Evolutionary conservation across 2,329 filamentous ascomycete genomes (phyloP).

Genomic region (Ascochyta koolunga): DNA sequence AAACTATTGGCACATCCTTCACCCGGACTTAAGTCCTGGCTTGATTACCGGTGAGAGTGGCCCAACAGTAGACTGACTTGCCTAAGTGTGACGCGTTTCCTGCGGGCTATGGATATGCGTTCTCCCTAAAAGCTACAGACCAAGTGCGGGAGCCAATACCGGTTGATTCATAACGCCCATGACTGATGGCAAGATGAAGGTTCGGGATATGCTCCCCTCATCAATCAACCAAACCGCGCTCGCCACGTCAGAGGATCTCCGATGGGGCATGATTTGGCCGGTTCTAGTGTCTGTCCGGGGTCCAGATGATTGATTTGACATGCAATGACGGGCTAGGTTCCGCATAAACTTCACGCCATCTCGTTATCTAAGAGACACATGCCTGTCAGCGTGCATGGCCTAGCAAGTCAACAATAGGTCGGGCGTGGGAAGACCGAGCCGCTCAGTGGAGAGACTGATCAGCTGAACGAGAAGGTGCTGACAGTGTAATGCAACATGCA

Average conservation of each 20-base stretch:
- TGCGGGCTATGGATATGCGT: constrained; percentile 38
- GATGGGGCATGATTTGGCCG: constrained; percentile 55
- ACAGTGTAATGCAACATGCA: constrained; percentile 49
- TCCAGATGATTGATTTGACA: constrained; percentile 53
- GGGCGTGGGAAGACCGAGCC: constrained; percentile 47
- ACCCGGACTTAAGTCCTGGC: constrained; percentile 32
- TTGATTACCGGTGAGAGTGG: constrained; percentile 44
- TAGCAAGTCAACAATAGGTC: constrained; percentile 50
- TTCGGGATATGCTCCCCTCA: constrained; percentile 46
- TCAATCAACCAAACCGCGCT: constrained; percentile 52
- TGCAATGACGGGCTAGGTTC: constrained; percentile 52
- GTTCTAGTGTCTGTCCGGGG: constrained; percentile 53
- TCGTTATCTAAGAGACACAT: constrained; percentile 50
- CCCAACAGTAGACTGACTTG: constrained; percentile 39
- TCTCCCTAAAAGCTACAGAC: constrained; percentile 37
- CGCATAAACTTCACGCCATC: constrained; percentile 52
- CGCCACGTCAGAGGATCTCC: constrained; percentile 61
- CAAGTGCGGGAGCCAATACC: constrained; percentile 35
- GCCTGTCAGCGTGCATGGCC: constrained; percentile 51
- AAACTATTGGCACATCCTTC: constrained; percentile 24
- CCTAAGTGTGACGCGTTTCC: constrained; percentile 42
- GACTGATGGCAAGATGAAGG: constrained; percentile 49
- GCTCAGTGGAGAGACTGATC: constrained; percentile 48
- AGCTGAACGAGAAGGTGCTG: constrained; percentile 46
- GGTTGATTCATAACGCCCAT: constrained; percentile 42